phyloP scores from a whole-genome alignment of 805 yeast genomes.

The Lipomyces sp. region DNA sequence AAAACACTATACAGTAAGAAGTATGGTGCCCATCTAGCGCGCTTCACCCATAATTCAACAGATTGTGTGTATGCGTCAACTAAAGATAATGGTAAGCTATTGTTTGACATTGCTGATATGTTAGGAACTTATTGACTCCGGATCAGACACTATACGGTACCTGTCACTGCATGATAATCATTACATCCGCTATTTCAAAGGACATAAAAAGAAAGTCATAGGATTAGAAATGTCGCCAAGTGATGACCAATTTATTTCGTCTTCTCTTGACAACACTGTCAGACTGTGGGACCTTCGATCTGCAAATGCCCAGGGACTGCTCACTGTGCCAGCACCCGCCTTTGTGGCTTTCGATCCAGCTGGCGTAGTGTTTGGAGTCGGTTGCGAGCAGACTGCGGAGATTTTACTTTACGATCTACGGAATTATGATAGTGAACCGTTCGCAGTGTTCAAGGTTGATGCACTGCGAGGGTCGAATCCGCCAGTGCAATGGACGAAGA shows the following conservation, averaged over 20 bases:
- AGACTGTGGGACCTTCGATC: constrained; percentile 86
- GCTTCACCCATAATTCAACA: constrained; percentile 74
- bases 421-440: constrained; percentile 63
- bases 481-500: constrained; percentile 55
- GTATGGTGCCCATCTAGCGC: constrained; percentile 87
- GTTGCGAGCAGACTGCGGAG: constrained; percentile 50
- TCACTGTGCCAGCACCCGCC: constrained; percentile 60
- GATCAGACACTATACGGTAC: constrained; percentile 58
- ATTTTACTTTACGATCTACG: constrained; percentile 67
- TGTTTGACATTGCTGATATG: background rate
- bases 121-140: background rate
- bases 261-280: constrained; percentile 78
- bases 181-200: constrained; percentile 82
- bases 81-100: constrained; percentile 63
- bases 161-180: constrained; percentile 76
- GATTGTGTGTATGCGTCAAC: constrained; percentile 86
- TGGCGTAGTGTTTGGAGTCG: constrained; percentile 80
- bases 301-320: constrained; percentile 64
- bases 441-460: constrained; percentile 52
- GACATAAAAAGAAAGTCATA: constrained; percentile 79
- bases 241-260: constrained; percentile 64
- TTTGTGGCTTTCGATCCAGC: constrained; percentile 79
- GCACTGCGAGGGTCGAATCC: constrained; percentile 35
- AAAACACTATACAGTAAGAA: constrained; percentile 81
- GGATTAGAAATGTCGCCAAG: constrained; percentile 75